Percentiles rank a stretch among this genome's conserved stretches.
Evolutionary conservation across 352 stramenopile species (phyloP).

Genomic region (Globisporangium acanthophoron): DNA sequence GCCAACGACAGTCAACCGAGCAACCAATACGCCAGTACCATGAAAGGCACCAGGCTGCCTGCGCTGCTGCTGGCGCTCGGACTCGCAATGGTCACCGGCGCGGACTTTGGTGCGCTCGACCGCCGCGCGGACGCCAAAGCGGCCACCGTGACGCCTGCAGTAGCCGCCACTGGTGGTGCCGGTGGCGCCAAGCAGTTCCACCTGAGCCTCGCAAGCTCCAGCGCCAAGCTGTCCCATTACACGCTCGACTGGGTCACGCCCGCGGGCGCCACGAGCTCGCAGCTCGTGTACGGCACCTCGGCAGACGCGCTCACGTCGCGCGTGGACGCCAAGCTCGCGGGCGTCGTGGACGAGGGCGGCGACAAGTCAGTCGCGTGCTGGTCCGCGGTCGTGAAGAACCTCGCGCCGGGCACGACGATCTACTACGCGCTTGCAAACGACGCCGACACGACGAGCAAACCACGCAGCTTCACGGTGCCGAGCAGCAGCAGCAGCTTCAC

Average conservation of each 20-base stretch:
- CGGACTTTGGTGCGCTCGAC: constrained; percentile 3
- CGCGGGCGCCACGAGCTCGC: constrained; percentile 23
- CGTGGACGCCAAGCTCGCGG: constrained; percentile 27
- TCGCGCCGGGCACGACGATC: constrained; percentile 41
- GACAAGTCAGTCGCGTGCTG: constrained; percentile 43
- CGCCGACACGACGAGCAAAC: background rate
- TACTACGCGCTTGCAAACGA: constrained; percentile 51
- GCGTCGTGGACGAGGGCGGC: constrained; percentile 39
- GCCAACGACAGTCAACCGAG: background rate
- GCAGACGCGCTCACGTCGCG: constrained; percentile 27
- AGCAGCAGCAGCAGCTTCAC: constrained; percentile 26
- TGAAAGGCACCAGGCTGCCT: background rate
- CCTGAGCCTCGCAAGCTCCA: constrained; percentile 43
- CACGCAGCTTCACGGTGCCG: constrained; percentile 48
- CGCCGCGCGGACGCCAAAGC: background rate
- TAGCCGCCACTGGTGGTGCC: background rate
- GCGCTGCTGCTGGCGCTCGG: constrained; percentile 2
- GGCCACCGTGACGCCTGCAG: background rate
- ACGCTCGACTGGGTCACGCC: constrained; percentile 71
- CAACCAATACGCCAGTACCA: background rate
- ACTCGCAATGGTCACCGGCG: background rate
- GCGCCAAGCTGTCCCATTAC: constrained; percentile 32
- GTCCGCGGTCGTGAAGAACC: constrained; percentile 41
- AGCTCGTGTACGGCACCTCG: constrained; percentile 36
- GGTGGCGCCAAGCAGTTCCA: constrained; percentile 42